Conservation (phyloP, 2,329 filamentous ascomycete genomes). For the Aureobasidium sp. region DNA sequence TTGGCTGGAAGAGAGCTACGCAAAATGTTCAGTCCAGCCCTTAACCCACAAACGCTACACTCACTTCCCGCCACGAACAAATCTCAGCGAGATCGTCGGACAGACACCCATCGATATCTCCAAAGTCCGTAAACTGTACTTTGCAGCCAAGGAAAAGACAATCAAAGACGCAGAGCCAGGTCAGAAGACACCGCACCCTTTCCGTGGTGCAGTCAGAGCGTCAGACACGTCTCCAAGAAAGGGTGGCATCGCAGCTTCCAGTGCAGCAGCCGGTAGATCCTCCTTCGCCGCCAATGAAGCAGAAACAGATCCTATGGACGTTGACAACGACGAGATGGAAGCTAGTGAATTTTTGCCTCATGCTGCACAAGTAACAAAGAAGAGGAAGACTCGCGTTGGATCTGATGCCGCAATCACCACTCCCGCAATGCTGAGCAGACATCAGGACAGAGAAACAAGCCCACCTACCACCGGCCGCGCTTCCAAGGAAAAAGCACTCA, state of each 20-base stretch:
- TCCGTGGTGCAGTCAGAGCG: slow-evolving; percentile 7
- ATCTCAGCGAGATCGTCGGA: slow-evolving; percentile 86
- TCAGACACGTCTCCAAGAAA: slow-evolving; percentile 14
- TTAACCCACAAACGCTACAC: slow-evolving; percentile 69
- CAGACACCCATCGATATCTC: slow-evolving; percentile 74
- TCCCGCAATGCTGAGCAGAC: slow-evolving; percentile 18
- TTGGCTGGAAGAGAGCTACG: slow-evolving; percentile 96
- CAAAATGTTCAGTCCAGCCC: slow-evolving; percentile 69
- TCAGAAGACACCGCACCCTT: slow-evolving; percentile 3
- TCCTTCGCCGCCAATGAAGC: background rate
- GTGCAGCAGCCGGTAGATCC: background rate
- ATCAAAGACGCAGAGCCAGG: slow-evolving; percentile 1
- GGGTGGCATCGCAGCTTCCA: slow-evolving; percentile 16
- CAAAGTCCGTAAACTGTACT: slow-evolving; percentile 63
- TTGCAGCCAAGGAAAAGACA: slow-evolving; percentile 25
- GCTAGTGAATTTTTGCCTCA: background rate
- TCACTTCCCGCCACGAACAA: slow-evolving; percentile 81
- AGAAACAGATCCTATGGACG: background rate
- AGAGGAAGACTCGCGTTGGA: slow-evolving; percentile 17
- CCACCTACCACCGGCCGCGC: slow-evolving; percentile 66
- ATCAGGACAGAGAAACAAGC: slow-evolving; percentile 72
- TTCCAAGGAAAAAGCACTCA: slow-evolving; percentile 78
- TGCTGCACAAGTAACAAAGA: slow-evolving; percentile 17
- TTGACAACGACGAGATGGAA: background rate
- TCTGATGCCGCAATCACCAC: slow-evolving; percentile 16